Percentiles rank a stretch among this genome's conserved stretches.
These are phyloP conservation scores for Trichosphaerium sp. DNA, from an alignment of 78 protist species.

Conservation along the genomic window DNA sequence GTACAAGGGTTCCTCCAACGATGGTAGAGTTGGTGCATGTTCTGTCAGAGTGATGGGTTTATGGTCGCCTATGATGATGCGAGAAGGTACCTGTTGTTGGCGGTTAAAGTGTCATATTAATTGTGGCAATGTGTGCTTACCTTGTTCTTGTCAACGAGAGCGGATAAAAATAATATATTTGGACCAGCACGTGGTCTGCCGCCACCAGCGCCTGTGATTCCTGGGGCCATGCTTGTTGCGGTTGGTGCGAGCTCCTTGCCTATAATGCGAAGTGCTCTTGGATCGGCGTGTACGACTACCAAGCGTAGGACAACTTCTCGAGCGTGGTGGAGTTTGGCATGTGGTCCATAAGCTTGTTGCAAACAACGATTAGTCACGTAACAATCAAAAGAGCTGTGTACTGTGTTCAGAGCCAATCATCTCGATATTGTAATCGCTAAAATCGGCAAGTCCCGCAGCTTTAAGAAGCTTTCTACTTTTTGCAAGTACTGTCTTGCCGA, in stretches of 20 bases:
- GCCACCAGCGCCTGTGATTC: background rate
- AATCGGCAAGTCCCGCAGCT: background rate
- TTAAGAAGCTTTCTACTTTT: background rate
- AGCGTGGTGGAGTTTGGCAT: background rate
- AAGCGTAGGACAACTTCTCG: slow-evolving; percentile 18
- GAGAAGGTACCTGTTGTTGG: too few species aligned
- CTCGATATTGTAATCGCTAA: slow-evolving; percentile 5
- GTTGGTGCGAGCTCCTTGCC: slow-evolving; percentile 1
- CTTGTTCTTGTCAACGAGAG: background rate
- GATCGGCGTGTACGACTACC: background rate
- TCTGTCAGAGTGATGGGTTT: too few species aligned
- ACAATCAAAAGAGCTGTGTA: background rate
- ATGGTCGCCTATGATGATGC: too few species aligned
- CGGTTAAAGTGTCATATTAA: background rate
- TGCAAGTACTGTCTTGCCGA: background rate
- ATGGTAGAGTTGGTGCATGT: too few species aligned
- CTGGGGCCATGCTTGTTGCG: slow-evolving; percentile 23
- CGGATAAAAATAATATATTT: background rate
- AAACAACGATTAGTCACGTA: background rate
- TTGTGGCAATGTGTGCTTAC: background rate
- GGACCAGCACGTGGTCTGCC: background rate
- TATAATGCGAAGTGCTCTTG: background rate
- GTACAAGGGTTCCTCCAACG: too few species aligned
- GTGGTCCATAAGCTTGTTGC: background rate
- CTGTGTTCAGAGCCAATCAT: slow-evolving; percentile 10